These are phyloP conservation scores for Medicago lupulina DNA, from an alignment of 306 rosid genomes.

Conservation along the genomic window DNA sequence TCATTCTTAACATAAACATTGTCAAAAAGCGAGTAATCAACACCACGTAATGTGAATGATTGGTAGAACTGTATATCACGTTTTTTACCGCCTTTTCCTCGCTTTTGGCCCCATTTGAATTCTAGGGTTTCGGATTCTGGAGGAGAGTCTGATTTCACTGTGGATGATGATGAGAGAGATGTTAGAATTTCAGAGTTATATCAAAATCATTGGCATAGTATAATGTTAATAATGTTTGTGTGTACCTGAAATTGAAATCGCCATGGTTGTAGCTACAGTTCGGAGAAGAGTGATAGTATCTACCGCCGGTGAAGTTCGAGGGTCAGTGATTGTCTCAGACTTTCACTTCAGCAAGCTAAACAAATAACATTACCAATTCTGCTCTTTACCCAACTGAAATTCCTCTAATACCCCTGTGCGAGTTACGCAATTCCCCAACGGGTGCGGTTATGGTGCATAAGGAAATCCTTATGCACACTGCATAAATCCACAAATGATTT, in stretches of 20 bases:
- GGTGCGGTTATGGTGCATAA: no score
- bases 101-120: slow-evolving; percentile 70
- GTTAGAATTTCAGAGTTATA: background rate
- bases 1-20: slow-evolving; percentile 61
- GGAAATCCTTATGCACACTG: no score
- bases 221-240: background rate
- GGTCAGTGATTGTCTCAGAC: no score
- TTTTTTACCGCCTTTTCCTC: slow-evolving; percentile 61
- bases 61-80: slow-evolving; percentile 63
- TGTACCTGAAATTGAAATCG: background rate
- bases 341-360: no score
- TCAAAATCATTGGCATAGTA: background rate
- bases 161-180: slow-evolving; percentile 46
- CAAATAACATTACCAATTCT: no score
- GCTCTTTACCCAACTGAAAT: no score
- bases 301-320: no score
- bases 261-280: background rate
- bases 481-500: no score
- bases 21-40: slow-evolving; percentile 63
- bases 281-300: no score
- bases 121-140: slow-evolving; percentile 41
- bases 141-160: background rate
- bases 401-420: no score
- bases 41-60: slow-evolving; percentile 67
- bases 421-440: no score